Evolutionary conservation across 352 stramenopile genomes (phyloP).

Genomic region (Phytophthora pistaciae): DNA sequence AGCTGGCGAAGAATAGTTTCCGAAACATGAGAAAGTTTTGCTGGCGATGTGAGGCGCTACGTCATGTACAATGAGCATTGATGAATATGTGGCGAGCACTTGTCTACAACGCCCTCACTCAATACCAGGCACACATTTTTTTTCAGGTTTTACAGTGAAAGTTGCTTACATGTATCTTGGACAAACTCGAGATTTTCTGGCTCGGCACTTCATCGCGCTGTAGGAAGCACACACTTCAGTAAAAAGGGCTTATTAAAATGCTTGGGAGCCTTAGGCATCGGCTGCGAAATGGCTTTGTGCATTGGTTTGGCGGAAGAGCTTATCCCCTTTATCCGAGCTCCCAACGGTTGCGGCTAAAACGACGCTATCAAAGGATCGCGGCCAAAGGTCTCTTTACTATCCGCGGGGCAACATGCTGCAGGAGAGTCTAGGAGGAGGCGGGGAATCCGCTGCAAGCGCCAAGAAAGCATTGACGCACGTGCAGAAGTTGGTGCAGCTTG

Average conservation of each 20-base stretch:
- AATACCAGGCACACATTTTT: not conserved
- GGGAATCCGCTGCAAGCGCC: constrained; percentile 50
- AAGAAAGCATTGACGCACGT: constrained; percentile 66
- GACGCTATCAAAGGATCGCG: not conserved
- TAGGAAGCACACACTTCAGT: not conserved
- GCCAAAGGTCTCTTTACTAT: not conserved
- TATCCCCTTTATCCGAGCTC: too few relatives aligned
- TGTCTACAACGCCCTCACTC: not conserved
- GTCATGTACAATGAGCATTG: not conserved
- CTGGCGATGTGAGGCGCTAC: not conserved
- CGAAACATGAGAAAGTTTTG: too few relatives aligned
- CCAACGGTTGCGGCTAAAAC: not conserved
- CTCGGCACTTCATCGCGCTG: not conserved
- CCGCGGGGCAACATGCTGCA: constrained; percentile 49
- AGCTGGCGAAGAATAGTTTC: not conserved
- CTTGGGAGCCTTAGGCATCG: not conserved
- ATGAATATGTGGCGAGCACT: not conserved
- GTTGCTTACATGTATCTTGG: too few relatives aligned
- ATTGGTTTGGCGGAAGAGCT: too few relatives aligned
- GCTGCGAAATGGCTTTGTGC: too few relatives aligned
- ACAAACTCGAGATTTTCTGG: too few relatives aligned
- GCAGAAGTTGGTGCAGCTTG: constrained; percentile 71
- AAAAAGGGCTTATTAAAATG: not conserved
- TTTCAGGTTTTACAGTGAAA: too few relatives aligned
- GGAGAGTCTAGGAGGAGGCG: constrained; percentile 47